Evolutionary conservation across 2,329 filamentous ascomycete genomes (phyloP).

Genomic region (Xylaria sp.): DNA sequence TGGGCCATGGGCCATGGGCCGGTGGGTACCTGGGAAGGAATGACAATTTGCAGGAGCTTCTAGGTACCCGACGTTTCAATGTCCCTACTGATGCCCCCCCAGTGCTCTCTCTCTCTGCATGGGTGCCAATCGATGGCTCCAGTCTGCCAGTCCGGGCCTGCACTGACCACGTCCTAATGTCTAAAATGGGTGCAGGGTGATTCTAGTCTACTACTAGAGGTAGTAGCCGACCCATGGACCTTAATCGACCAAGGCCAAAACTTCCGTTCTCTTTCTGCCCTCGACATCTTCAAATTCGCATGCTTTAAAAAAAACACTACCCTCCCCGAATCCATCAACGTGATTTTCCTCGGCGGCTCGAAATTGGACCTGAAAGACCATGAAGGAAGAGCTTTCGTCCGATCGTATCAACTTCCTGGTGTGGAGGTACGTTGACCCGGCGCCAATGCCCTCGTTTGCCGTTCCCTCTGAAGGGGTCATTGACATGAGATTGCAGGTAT

Average conservation of each 20-base stretch:
- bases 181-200: neutral
- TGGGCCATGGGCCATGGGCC: neutral
- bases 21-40: neutral
- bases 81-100: too few species aligned
- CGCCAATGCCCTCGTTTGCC: slow-evolving; percentile 1
- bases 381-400: slow-evolving; percentile 68
- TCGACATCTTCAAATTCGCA: slow-evolving; percentile 21
- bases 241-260: slow-evolving; percentile 29
- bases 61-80: neutral
- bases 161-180: neutral
- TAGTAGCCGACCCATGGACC: slow-evolving; percentile 22
- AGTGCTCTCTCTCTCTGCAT: neutral
- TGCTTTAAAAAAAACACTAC: slow-evolving; percentile 16
- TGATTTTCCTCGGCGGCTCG: neutral
- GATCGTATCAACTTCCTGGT: slow-evolving; percentile 71
- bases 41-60: neutral
- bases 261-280: slow-evolving; percentile 27
- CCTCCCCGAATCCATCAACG: slow-evolving; percentile 7
- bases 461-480: slow-evolving; percentile 22
- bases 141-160: neutral
- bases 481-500: slow-evolving; percentile 49
- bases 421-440: slow-evolving; percentile 62
- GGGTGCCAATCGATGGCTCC: neutral
- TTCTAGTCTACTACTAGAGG: neutral
- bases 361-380: slow-evolving; percentile 34